These are phyloP conservation scores for Phytophthora sp. DNA, from an alignment of 352 stramenopile species.

Conservation along the genomic window DNA sequence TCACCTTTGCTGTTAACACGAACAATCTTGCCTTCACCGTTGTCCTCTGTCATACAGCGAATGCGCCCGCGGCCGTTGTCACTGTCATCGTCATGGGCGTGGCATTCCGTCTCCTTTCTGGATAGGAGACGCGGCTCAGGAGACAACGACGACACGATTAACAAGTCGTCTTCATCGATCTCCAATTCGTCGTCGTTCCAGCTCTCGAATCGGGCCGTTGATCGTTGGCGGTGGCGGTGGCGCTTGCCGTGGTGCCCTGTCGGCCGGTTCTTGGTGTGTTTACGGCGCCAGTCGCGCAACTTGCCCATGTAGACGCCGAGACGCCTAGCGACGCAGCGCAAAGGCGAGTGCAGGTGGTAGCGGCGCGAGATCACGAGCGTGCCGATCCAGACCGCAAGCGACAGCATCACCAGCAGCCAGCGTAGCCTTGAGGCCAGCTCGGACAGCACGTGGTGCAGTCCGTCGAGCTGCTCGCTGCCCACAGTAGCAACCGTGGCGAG, in stretches of 20 bases:
- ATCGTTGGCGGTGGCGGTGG: constrained; percentile 13
- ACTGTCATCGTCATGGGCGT: neutral
- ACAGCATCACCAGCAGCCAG: constrained; percentile 50
- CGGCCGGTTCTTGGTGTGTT: constrained; percentile 10
- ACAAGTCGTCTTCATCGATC: constrained; percentile 72
- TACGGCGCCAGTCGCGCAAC: constrained; percentile 27
- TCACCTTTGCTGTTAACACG: constrained; percentile 24
- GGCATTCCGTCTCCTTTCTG: constrained; percentile 11
- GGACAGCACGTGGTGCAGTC: constrained; percentile 37
- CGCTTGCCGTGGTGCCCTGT: constrained; percentile 17
- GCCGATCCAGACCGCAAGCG: constrained; percentile 50
- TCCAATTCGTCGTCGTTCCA: constrained; percentile 48
- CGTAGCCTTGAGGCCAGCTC: constrained; percentile 45
- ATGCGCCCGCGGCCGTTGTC: constrained; percentile 1
- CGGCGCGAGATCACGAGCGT: constrained; percentile 53
- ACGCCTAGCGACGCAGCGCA: constrained; percentile 41
- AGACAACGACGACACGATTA: constrained; percentile 78
- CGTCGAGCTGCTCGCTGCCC: constrained; percentile 41
- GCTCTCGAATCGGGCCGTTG: constrained; percentile 17
- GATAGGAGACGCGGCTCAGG: constrained; percentile 47
- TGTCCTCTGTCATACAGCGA: constrained; percentile 30
- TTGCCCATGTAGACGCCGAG: constrained; percentile 30
- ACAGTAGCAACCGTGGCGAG: constrained; percentile 34
- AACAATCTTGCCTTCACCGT: constrained; percentile 33
- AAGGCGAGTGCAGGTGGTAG: constrained; percentile 55